phyloP scores from a whole-genome alignment of 2,329 filamentous ascomycete genomes.

The Fusarium coicis region DNA sequence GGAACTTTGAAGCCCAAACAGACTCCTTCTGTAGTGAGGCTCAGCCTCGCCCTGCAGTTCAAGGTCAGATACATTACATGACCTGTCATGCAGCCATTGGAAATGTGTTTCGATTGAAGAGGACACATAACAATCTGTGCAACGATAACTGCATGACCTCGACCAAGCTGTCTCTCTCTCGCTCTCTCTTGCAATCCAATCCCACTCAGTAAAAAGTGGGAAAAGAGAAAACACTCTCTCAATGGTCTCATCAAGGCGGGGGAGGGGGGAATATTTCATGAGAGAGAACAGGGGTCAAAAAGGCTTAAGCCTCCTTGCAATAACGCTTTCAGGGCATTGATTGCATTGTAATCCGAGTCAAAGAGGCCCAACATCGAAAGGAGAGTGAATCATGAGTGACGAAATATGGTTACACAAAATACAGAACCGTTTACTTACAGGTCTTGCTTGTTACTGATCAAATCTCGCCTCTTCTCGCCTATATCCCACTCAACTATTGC shows the following conservation, averaged over 20 bases:
- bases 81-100: background rate
- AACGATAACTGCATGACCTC: background rate
- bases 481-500: background rate
- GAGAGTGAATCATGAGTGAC: background rate
- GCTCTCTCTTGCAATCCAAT: background rate
- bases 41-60: slow-evolving; percentile 6
- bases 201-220: background rate
- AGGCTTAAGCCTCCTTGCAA: background rate
- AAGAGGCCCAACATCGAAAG: background rate
- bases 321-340: background rate
- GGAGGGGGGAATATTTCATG: slow-evolving; percentile 10
- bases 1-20: background rate
- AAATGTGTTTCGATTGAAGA: background rate
- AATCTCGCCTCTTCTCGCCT: background rate
- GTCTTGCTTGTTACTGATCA: background rate
- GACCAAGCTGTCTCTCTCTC: background rate
- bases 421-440: background rate
- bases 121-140: background rate
- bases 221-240: slow-evolving; percentile 10
- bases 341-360: background rate
- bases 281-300: slow-evolving; percentile 18
- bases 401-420: background rate
- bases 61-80: background rate
- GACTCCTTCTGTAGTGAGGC: background rate
- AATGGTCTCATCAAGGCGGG: slow-evolving; percentile 8